Base-by-base conservation (phyloP, 1,284 basidiomycete species). In the Ganoderma resinaceum region DNA sequence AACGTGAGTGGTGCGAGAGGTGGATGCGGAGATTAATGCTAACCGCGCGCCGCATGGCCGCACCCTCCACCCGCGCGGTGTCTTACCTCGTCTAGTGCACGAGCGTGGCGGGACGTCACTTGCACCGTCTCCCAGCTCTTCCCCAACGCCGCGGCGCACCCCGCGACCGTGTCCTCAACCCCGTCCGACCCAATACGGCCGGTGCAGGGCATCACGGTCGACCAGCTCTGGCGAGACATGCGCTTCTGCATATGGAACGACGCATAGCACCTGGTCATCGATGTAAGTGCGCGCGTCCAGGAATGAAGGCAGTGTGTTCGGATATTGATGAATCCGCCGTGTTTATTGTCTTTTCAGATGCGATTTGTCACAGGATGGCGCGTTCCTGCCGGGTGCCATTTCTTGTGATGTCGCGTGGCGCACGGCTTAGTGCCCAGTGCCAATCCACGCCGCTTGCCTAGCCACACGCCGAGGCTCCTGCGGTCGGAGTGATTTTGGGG, bases 211-310 rank as follows among this genome's bases (percentile, higher is more conserved):
- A 83, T 91, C 74, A 87, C 84, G 6, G 87, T 92, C 62, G 89
- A 91, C 76, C 86, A 85, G 66, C 80, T 89, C 68, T 91, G 90
- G 87, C 82, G 86, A 70, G 90, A 92, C 76, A 84, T 89, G 79
- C 85, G 87, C 65, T 87, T 88, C 74, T 88, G 81, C 75, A 82
- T 90, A 74, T 90, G 88, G 87, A 78, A 79, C 71, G 78, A 79
- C 42, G 70, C 77, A 67, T 79, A 79, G 75, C 72, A 63, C 59
- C 6, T 8, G 40, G 31, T 58, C 61, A 62, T 68, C 43, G 65
- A 65, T 57, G 61, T 63, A 35, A 61, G 66, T 57, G 42, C 52
- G 65, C 53, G 35, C 40, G 46, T 53, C 43, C 33, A n/a, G n/a
- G n/a, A n/a, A 57, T 46, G 40, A 38, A 43, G 35, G 20, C 61